Base-by-base conservation (phyloP, 1,284 basidiomycete species). In the Cryptococcus sp. region DNA sequence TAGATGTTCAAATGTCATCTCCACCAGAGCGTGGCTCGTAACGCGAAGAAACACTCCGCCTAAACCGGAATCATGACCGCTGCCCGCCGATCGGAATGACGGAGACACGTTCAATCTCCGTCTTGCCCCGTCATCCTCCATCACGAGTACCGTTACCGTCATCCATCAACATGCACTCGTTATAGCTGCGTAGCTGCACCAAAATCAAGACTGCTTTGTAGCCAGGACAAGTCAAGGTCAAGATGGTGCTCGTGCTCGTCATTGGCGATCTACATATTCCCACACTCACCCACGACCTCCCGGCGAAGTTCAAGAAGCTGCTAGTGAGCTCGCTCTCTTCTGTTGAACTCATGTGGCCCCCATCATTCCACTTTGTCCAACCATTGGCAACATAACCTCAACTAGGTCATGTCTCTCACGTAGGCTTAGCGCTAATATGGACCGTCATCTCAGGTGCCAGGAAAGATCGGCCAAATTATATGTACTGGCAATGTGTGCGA, bases 401-500 rank as follows among this genome's bases (percentile, higher is more conserved):
- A 5, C 8, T 3, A 10, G 10, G 27, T 10, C 31, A 35, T 35
- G 31, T n/a, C n/a, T 45, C 13, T n/a, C 42, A 45, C 5, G 3
- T 7, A 2, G 10, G 42, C 16, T 45, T 2, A 45, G 7, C 2
- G 15, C n/a, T 22, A 13, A 35, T 8, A 2, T 4, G 5, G 10
- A 31, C 4, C 27, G 10, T 31, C 10, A 4, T 31, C 8, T 57
- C 17, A 81, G 80, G 80, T 94, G 2, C 87, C 95, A 11, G 95
- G 96, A 40, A 99, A 99, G 81, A 99, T 99, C 44, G 91, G 95
- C 65, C 95, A 99, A 79, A 96, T 99, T 63, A 84, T 99, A 38
- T 96, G 93, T 76, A 99, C 95, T 0, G 96, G 95, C 50, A 99
- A 99, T 75, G 88, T 98, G 15, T 96, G 93, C 77, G 96, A 99